Evolutionary conservation across 176 grass and related monocot species (phyloP).

Genomic region (Ampelocalamus luodianensis): DNA sequence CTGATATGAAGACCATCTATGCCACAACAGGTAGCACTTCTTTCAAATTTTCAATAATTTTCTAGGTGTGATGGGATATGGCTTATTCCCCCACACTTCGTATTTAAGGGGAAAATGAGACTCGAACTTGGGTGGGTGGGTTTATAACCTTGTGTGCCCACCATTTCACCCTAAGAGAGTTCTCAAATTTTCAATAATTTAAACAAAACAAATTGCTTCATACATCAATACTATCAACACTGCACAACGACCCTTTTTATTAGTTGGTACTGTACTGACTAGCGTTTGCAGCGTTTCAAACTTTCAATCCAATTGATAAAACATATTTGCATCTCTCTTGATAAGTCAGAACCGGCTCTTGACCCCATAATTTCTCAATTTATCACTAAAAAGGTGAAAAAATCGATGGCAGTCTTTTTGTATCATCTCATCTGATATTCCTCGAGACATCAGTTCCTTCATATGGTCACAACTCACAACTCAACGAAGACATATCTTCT

Average conservation of each 20-base stretch:
- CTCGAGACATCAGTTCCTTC: neutral
- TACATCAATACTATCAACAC: neutral
- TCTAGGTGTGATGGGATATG: neutral
- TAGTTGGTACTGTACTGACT: neutral
- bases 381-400: neutral
- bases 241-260: neutral
- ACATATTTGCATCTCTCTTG: neutral
- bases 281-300: neutral
- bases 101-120: neutral
- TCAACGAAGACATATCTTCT: neutral
- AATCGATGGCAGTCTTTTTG: neutral
- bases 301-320: neutral
- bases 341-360: conserved; percentile 8
- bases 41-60: neutral
- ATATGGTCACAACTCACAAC: neutral
- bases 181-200: neutral
- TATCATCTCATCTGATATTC: neutral
- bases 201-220: conserved; percentile 26
- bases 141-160: neutral
- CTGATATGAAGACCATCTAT: conserved; percentile 8
- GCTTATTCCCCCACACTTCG: neutral
- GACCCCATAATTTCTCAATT: neutral
- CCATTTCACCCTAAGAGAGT: neutral
- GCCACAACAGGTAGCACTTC: neutral
- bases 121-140: neutral